Conservation (phyloP, 2,329 filamentous ascomycete genomes). For the Blastomyces silverae region DNA sequence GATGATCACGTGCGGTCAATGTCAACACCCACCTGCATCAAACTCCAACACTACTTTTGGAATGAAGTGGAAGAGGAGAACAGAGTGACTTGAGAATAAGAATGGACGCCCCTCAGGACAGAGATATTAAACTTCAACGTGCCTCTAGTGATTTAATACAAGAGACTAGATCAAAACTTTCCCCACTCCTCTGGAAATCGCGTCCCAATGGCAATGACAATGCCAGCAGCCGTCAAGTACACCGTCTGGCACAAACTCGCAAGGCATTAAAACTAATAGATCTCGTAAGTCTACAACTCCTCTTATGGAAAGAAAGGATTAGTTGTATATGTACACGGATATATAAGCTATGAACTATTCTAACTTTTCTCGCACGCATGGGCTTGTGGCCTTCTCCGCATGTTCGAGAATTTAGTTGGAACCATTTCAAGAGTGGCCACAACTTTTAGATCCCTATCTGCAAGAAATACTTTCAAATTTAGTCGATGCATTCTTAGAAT, state of each 20-base stretch:
- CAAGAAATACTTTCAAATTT: conserved; percentile 67
- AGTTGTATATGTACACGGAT: background rate
- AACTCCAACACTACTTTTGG: too few species aligned
- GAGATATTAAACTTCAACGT: conserved; percentile 43
- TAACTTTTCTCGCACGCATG: background rate
- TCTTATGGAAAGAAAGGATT: background rate
- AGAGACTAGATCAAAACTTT: conserved; percentile 39
- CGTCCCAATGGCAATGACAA: conserved; percentile 21
- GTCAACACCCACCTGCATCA: too few species aligned
- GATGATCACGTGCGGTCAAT: background rate
- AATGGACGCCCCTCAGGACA: conserved; percentile 43
- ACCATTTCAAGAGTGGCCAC: conserved; percentile 89
- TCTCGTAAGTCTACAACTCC: conserved; percentile 32
- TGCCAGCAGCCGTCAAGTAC: conserved; percentile 27
- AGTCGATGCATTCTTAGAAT: conserved; percentile 67
- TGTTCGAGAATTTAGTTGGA: conserved; percentile 52
- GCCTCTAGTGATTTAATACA: conserved; percentile 40
- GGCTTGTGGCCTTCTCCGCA: background rate
- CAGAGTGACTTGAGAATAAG: background rate
- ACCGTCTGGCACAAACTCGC: conserved; percentile 35
- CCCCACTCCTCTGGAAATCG: conserved; percentile 39
- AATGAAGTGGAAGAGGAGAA: background rate
- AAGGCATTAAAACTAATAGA: conserved; percentile 37
- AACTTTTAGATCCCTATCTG: conserved; percentile 80
- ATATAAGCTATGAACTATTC: conserved; percentile 20